Percentiles rank a stretch among this genome's conserved stretches.
These are phyloP conservation scores for Phytomonas sp. DNA, from an alignment of 208 protist species.

Conservation along the genomic window DNA sequence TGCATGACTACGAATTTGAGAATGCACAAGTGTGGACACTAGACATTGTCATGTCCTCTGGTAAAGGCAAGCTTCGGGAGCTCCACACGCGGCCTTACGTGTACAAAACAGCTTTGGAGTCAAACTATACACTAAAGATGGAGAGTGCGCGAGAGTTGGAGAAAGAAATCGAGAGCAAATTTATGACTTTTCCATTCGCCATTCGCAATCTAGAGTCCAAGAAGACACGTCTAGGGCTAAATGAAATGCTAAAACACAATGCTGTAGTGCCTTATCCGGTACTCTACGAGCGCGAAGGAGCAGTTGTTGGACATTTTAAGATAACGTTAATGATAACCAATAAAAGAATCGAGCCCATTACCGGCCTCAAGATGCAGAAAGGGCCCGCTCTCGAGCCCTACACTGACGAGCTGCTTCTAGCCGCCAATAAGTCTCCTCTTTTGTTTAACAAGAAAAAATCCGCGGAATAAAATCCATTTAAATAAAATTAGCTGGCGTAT, in stretches of 20 bases:
- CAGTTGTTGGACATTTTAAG: conserved; percentile 89
- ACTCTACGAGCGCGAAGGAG: conserved; percentile 91
- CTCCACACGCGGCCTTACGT: conserved; percentile 81
- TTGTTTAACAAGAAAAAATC: conserved; percentile 84
- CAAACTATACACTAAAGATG: conserved; percentile 96
- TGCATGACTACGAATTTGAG: conserved; percentile 91
- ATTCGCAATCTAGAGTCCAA: conserved; percentile 91
- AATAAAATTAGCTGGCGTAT: background rate
- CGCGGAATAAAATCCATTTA: conserved; percentile 16
- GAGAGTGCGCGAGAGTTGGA: conserved; percentile 94
- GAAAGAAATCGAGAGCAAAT: conserved; percentile 93
- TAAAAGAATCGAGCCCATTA: conserved; percentile 87
- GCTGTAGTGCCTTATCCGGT: conserved; percentile 96
- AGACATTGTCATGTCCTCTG: conserved; percentile 84
- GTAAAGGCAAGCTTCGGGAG: conserved; percentile 90
- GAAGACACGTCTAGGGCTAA: conserved; percentile 91
- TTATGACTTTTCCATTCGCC: conserved; percentile 94
- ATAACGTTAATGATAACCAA: conserved; percentile 84
- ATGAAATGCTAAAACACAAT: conserved; percentile 94
- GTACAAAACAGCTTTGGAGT: conserved; percentile 94
- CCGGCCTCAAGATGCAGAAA: conserved; percentile 83
- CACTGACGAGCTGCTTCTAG: conserved; percentile 80
- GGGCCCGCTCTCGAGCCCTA: conserved; percentile 63
- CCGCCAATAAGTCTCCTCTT: conserved; percentile 71
- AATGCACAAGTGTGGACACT: conserved; percentile 90